Evolutionary conservation across 2,329 filamentous ascomycete genomes (phyloP).

Genomic region (Lecanicillium sp.): DNA sequence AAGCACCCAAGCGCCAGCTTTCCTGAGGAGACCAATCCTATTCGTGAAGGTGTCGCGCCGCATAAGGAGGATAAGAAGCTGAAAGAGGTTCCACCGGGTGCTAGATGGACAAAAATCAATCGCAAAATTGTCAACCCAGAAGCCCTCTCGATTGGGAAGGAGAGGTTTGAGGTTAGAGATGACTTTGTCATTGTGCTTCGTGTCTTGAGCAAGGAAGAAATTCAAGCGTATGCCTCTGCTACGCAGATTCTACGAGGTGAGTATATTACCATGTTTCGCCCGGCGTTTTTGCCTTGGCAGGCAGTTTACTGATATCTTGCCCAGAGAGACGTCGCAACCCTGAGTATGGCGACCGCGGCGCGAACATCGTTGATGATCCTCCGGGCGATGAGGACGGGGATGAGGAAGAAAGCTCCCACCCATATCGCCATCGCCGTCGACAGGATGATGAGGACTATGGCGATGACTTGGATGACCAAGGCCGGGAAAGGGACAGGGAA

Average conservation of each 20-base stretch:
- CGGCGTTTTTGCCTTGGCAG: slow-evolving; percentile 6
- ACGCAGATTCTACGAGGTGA: slow-evolving; percentile 71
- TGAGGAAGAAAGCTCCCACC: slow-evolving; percentile 16
- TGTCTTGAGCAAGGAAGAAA: slow-evolving; percentile 81
- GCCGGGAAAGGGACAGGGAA: slow-evolving; percentile 13
- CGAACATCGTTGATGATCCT: not conserved
- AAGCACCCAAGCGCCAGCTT: slow-evolving; percentile 77
- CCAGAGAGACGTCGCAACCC: slow-evolving; percentile 4
- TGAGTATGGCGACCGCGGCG: no score
- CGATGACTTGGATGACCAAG: slow-evolving; percentile 16
- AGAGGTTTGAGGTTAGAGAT: slow-evolving; percentile 84
- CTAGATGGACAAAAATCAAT: slow-evolving; percentile 90
- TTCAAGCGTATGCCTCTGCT: slow-evolving; percentile 75
- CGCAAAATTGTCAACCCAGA: slow-evolving; percentile 84
- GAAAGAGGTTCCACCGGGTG: slow-evolving; percentile 66
- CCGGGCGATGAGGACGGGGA: no score
- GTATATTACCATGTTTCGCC: slow-evolving; percentile 29
- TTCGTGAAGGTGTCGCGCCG: slow-evolving; percentile 88
- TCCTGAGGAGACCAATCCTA: slow-evolving; percentile 74
- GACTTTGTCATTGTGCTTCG: slow-evolving; percentile 91
- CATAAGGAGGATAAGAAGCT: slow-evolving; percentile 74
- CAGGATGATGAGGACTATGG: slow-evolving; percentile 19
- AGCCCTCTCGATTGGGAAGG: slow-evolving; percentile 76
- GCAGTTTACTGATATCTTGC: not conserved
- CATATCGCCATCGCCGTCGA: slow-evolving; percentile 21